These are phyloP conservation scores for Myxozyma sirexii DNA, from an alignment of 805 yeast species.

Conservation along the genomic window DNA sequence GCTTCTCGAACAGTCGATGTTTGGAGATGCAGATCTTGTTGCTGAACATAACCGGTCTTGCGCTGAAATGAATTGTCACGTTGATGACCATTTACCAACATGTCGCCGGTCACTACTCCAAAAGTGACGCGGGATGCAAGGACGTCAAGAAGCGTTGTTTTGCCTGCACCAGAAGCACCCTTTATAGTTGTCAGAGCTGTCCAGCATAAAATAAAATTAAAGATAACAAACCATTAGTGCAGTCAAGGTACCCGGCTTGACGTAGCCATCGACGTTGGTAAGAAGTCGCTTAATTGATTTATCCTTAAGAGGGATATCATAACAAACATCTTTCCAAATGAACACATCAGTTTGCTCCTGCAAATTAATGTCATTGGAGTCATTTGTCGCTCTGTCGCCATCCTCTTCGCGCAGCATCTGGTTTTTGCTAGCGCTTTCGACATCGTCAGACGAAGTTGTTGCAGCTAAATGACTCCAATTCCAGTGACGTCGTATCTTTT, in stretches of 20 bases:
- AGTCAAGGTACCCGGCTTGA: conserved; percentile 78
- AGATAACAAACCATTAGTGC: conserved; percentile 58
- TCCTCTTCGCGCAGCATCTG: conserved; percentile 15
- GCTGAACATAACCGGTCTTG: conserved; percentile 80
- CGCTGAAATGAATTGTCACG: conserved; percentile 71
- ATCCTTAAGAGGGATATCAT: conserved; percentile 63
- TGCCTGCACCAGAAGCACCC: conserved; percentile 88
- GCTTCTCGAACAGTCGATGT: conserved; percentile 76
- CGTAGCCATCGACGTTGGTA: conserved; percentile 76
- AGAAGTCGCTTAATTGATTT: conserved; percentile 60
- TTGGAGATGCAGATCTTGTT: conserved; percentile 73
- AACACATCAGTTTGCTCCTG: conserved; percentile 51
- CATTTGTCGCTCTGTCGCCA: neutral
- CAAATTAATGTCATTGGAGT: conserved; percentile 17
- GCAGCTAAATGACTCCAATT: conserved; percentile 4
- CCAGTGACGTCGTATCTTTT: conserved; percentile 1
- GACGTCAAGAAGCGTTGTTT: conserved; percentile 69
- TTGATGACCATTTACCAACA: conserved; percentile 69
- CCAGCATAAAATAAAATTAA: no score
- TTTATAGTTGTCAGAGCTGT: neutral
- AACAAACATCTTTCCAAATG: conserved; percentile 77
- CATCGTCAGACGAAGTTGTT: conserved; percentile 23
- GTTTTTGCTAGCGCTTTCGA: conserved; percentile 11
- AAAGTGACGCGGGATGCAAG: conserved; percentile 69
- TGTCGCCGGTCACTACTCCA: conserved; percentile 76